Percentiles rank a stretch among this genome's conserved stretches.
Conservation (phyloP, 768 basidiomycete genomes). For the Cystobasidium tubakii region DNA sequence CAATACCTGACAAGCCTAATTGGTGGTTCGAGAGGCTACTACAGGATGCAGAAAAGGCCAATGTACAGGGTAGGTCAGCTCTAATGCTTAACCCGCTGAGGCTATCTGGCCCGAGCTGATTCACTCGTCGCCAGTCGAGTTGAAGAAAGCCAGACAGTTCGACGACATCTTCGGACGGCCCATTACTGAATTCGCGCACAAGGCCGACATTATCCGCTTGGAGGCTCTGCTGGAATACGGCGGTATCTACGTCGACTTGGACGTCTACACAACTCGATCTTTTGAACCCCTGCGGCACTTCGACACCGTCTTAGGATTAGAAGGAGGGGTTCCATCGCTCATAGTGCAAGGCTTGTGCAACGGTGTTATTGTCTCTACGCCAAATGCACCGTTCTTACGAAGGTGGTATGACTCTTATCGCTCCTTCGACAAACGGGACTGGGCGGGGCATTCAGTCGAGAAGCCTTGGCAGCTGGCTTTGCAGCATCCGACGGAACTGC, state of each 20-base stretch:
- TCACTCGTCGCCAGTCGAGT: background rate
- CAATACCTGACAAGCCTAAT: background rate
- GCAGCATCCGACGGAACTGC: slow-evolving; percentile 48
- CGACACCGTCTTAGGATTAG: slow-evolving; percentile 42
- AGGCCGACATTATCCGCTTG: slow-evolving; percentile 43
- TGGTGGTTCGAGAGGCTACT: slow-evolving; percentile 26
- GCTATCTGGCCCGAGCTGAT: background rate
- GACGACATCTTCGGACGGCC: slow-evolving; percentile 36
- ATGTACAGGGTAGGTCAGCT: background rate
- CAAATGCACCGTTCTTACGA: slow-evolving; percentile 37
- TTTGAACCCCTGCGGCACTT: slow-evolving; percentile 39
- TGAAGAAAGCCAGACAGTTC: slow-evolving; percentile 38
- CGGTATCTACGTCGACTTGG: slow-evolving; percentile 42
- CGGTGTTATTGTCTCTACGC: slow-evolving; percentile 41
- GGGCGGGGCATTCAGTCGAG: slow-evolving; percentile 38
- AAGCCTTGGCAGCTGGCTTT: slow-evolving; percentile 44
- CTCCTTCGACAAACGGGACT: slow-evolving; percentile 36
- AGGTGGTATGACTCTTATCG: slow-evolving; percentile 43
- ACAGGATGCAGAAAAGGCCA: background rate
- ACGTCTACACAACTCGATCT: slow-evolving; percentile 40
- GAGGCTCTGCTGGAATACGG: slow-evolving; percentile 43
- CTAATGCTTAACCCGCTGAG: background rate
- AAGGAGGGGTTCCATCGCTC: slow-evolving; percentile 38
- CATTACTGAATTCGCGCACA: slow-evolving; percentile 44
- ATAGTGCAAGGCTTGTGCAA: slow-evolving; percentile 43